Percentiles rank a stretch among this genome's conserved stretches.
These are phyloP conservation scores for Blumeria graminis DNA, from an alignment of 2,329 filamentous ascomycete species.

Conservation along the genomic window DNA sequence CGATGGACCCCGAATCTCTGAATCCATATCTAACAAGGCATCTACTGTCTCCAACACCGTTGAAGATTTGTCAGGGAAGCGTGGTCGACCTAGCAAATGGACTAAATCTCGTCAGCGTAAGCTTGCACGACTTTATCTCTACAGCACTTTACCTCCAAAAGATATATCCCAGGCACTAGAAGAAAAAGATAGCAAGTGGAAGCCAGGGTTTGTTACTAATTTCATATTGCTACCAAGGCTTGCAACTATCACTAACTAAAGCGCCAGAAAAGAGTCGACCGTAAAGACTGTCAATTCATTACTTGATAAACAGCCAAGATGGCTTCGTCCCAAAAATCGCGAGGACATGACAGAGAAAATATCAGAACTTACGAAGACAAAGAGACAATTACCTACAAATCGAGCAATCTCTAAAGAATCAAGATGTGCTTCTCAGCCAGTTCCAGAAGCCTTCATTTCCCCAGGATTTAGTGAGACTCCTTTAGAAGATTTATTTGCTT, in stretches of 20 bases:
- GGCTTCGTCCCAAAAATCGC: conserved; percentile 26
- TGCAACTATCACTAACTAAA: not conserved
- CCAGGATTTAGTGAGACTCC: conserved; percentile 2
- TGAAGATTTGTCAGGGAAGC: conserved; percentile 2
- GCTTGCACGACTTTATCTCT: conserved; percentile 30
- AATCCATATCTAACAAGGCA: not conserved
- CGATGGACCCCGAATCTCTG: not conserved
- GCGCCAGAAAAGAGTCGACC: conserved; percentile 23
- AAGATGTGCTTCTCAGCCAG: not conserved
- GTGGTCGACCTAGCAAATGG: conserved; percentile 31
- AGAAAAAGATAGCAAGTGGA: conserved; percentile 19
- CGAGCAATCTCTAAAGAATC: not conserved
- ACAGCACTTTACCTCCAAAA: conserved; percentile 26
- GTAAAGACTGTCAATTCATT: conserved; percentile 32
- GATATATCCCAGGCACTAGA: conserved; percentile 26
- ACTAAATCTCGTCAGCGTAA: conserved; percentile 26
- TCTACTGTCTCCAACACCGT: not conserved
- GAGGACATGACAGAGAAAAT: conserved; percentile 28
- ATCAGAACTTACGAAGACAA: conserved; percentile 20
- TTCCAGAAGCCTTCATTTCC: not conserved
- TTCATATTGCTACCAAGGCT: not conserved
- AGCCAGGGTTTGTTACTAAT: conserved; percentile 21
- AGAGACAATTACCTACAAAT: conserved; percentile 13
- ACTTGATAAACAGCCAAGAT: conserved; percentile 33
- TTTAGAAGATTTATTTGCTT: conserved; percentile 1